Evolutionary conservation across 805 yeast genomes (phyloP).

Genomic region (Candida sonorensis): DNA sequence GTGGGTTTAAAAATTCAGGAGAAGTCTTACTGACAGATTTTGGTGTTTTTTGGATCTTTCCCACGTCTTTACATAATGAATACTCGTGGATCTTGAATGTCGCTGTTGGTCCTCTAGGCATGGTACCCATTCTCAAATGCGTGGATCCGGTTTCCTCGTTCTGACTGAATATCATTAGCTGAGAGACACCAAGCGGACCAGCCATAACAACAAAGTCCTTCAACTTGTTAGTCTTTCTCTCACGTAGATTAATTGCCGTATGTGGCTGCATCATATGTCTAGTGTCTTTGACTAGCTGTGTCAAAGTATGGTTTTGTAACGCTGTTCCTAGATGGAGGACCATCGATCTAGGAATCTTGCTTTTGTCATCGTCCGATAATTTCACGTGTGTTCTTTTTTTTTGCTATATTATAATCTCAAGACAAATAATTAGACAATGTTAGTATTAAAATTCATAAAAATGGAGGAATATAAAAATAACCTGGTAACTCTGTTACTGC

Average conservation of each 20-base stretch:
- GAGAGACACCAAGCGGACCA: conserved; percentile 91
- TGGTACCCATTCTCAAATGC: conserved; percentile 73
- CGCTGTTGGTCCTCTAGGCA: conserved; percentile 93
- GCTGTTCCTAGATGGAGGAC: conserved; percentile 78
- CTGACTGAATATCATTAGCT: conserved; percentile 81
- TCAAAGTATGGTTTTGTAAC: conserved; percentile 69
- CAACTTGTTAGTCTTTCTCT: conserved; percentile 78
- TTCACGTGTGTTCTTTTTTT: conserved; percentile 85
- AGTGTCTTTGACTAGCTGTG: conserved; percentile 81
- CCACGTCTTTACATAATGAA: conserved; percentile 76
- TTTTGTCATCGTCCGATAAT: conserved; percentile 54
- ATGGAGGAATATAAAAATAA: no score
- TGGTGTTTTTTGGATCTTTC: conserved; percentile 64
- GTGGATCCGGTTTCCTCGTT: conserved; percentile 71
- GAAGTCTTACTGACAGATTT: conserved; percentile 65
- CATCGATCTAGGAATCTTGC: conserved; percentile 86
- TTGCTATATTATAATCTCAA: conserved; percentile 26
- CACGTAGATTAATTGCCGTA: conserved; percentile 83
- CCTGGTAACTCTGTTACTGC: no score
- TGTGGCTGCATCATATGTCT: conserved; percentile 93
- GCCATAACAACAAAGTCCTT: conserved; percentile 98
- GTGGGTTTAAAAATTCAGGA: conserved; percentile 67
- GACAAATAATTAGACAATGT: conserved; percentile 2
- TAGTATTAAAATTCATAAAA: conserved; percentile 5
- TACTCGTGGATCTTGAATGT: conserved; percentile 74